Base-by-base conservation (phyloP, 2,329 filamentous ascomycete genomes). In the Xylariales sp. region DNA sequence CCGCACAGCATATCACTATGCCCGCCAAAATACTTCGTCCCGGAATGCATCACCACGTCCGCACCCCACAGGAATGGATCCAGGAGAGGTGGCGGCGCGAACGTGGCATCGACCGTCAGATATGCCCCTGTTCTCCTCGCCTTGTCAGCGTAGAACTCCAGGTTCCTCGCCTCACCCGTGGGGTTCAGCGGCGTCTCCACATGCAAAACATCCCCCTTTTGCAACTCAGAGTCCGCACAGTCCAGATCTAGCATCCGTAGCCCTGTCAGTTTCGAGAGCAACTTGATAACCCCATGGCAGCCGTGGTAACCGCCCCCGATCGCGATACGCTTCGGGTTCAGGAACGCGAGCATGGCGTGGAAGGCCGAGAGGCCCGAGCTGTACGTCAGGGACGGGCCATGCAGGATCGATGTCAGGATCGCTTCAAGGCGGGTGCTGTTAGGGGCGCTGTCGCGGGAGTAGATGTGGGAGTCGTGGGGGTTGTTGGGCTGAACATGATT, bases 111-210 rank as follows among this genome's bases (percentile, higher is more conserved):
- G 2, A 97, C 85, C 10, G 84, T 84, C 35, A 97, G 70, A 43
- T 78, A 78, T 7, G 88, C 89, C 6, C 90, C 89, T 5, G 76
- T 68, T 4, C 69, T 69, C 55, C 84, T 83, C 1, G 93, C 93
- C 51, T 80, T 77, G 3, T 77, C 70, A 1, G 88, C 87, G 60
- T 85, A 95, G 40, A 69, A 64, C 24, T 71, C 70, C 20, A 98
- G 81, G 53, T 88, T 72, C 51, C 79, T 83, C 2, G 89, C 89
- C 53, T 84, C 82, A 38, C 93, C 93, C 2, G 84, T 84, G 0
- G 93, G 93, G 63, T 98, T 98, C 28, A 96, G 72, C 0, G 93
- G 93, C 4, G 91, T 97, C 68, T 98, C 93, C 38, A 97, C 73
- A 60, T 95, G 88, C 38, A 98, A 75, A 3, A 97, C 70, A 60